phyloP scores from a whole-genome alignment of 129 eudicot species.

The Tagetes erecta region DNA sequence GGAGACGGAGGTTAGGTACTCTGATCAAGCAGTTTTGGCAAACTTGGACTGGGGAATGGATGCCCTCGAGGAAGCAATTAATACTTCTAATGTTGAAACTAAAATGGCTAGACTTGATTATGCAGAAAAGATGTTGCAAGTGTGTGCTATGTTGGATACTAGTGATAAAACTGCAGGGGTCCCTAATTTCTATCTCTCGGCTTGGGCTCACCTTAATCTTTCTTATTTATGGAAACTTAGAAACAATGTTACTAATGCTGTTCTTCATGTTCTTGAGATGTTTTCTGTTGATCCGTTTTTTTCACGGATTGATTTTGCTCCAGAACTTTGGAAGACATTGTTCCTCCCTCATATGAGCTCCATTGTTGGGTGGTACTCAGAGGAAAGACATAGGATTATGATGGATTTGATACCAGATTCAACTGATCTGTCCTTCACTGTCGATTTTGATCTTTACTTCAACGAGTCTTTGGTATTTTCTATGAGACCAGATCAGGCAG shows the following conservation, averaged over 20 bases:
- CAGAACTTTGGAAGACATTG: constrained; percentile 70
- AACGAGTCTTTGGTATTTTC: constrained; percentile 71
- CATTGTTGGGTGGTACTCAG: constrained; percentile 73
- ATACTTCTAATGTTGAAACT: constrained; percentile 70
- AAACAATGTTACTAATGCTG: constrained; percentile 51
- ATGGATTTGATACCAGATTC: constrained; percentile 81
- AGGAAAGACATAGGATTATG: constrained; percentile 71
- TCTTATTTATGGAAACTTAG: constrained; percentile 63
- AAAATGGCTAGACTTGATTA: constrained; percentile 74
- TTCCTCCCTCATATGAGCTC: constrained; percentile 82
- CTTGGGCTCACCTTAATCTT: constrained; percentile 84
- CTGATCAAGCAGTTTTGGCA: constrained; percentile 83
- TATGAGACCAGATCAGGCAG: constrained; percentile 82
- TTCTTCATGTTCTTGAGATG: constrained; percentile 80
- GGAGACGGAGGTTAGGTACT: constrained; percentile 58
- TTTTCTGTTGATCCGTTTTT: constrained; percentile 68
- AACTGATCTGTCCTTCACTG: constrained; percentile 65
- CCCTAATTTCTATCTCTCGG: constrained; percentile 74
- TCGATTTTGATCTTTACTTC: constrained; percentile 68
- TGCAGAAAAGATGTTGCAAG: constrained; percentile 84
- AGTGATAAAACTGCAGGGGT: constrained; percentile 71
- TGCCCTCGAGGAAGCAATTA: constrained; percentile 78
- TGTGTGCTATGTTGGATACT: constrained; percentile 78
- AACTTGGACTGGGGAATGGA: constrained; percentile 88
- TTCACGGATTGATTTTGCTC: constrained; percentile 84